These are phyloP conservation scores for Psidium guajava DNA, from an alignment of 345 rosid species.

Conservation along the genomic window DNA sequence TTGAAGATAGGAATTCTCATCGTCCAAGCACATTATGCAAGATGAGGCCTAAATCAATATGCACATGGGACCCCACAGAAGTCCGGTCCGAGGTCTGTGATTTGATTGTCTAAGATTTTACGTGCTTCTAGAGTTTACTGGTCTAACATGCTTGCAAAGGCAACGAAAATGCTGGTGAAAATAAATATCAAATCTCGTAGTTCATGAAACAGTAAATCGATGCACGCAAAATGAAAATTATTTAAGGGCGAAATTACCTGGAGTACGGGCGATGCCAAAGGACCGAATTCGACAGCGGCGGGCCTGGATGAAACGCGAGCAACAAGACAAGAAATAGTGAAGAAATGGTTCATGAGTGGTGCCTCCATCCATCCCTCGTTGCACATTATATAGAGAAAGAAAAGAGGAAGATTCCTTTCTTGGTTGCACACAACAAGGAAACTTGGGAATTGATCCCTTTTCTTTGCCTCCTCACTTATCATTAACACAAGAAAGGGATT, in stretches of 20 bases:
- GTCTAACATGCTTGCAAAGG: neutral
- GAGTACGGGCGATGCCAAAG: neutral
- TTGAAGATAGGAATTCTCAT: too few species aligned
- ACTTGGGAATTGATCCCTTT: neutral
- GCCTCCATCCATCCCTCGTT: neutral
- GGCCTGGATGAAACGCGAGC: neutral
- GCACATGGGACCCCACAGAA: too few species aligned
- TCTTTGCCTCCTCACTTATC: neutral
- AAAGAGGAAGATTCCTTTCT: neutral
- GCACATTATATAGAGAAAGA: neutral
- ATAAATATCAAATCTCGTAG: neutral
- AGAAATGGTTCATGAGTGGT: neutral
- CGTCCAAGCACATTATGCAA: too few species aligned
- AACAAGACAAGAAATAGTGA: neutral
- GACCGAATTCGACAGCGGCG: too few species aligned
- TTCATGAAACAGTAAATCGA: neutral
- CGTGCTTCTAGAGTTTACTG: neutral
- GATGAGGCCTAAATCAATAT: too few species aligned
- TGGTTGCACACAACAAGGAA: neutral
- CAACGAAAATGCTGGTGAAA: neutral
- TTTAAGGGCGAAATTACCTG: neutral
- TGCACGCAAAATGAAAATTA: neutral
- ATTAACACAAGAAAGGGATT: neutral
- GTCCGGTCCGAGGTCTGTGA: too few species aligned
- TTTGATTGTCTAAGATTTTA: neutral